Evolutionary conservation across 2,329 filamentous ascomycete species (phyloP), one percentile per base, ranked within the genome.

Genomic region (Hymenoscyphus fructigenus): DNA sequence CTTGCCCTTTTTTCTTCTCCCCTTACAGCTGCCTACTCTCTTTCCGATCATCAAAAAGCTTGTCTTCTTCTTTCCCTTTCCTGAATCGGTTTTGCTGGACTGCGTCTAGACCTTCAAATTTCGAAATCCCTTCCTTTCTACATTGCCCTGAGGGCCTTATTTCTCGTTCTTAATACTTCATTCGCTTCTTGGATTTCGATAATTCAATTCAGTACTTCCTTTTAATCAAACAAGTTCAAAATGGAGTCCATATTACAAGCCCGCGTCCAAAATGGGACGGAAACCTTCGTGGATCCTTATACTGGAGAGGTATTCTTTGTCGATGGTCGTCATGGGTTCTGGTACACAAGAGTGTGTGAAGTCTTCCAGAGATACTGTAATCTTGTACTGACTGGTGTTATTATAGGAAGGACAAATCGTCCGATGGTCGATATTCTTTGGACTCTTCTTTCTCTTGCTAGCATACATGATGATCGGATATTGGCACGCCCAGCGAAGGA

Each of bases 381-480:
- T 41, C 14, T 44, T 29, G 14, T 59, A 62, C 68, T 77, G 72
- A 71, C 72, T 66, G 67, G 72, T 36, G 9, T 23, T 23, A 69
- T 57, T 63, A 36, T 23, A 76, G 75, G 72, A 64, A 41, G 75
- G 73, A 34, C 71, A 73, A 61, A 78, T 78, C 65, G 80, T 92
- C 72, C 91, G 91, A 77, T 94, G 90, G 85, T 82, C 84, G 57
- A 78, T 94, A 66, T 61, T 61, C n/a, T 57, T 57, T 32, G 53
- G 53, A 6, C 86, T 93, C 73, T 83, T 85, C 66, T 78, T 81
- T 67, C 75, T 94, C 69, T 80, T 91, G 72, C 75, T 86, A 61
- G 71, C 82, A 53, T 92, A 88, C 81, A 80, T 93, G 72, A 69
- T 91, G 62, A 81, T 85, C 65, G 90, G 90, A 66, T 90, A 90